phyloP scores from a whole-genome alignment of 2,329 filamentous ascomycete genomes.

The Beauveria rudraprayagi region DNA sequence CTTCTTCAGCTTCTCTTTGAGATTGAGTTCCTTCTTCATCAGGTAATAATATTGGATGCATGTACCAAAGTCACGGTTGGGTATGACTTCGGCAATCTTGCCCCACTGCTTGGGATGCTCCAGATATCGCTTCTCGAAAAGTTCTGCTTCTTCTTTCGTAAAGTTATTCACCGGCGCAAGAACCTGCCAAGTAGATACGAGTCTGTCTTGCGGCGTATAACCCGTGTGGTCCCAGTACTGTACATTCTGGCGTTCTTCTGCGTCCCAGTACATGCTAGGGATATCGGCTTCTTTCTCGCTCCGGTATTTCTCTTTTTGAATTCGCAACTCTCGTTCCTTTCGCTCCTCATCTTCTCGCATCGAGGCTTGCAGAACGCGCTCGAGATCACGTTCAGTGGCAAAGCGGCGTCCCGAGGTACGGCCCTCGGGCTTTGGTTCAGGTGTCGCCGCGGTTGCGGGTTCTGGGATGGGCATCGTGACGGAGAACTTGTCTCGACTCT shows the following conservation, averaged over 20 bases:
- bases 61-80: slow-evolving; percentile 63
- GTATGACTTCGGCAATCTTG: slow-evolving; percentile 60
- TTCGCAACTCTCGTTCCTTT: slow-evolving; percentile 56
- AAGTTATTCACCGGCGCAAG: slow-evolving; percentile 69
- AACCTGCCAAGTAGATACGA: slow-evolving; percentile 63
- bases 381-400: slow-evolving; percentile 64
- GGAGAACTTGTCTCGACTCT: slow-evolving; percentile 47
- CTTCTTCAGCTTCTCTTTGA: slow-evolving; percentile 67
- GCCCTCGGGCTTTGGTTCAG: slow-evolving; percentile 50
- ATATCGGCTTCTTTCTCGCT: slow-evolving; percentile 70
- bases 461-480: slow-evolving; percentile 29
- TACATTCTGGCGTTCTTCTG: slow-evolving; percentile 49
- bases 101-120: slow-evolving; percentile 79
- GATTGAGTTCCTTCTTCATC: slow-evolving; percentile 65
- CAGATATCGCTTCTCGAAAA: slow-evolving; percentile 67
- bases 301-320: slow-evolving; percentile 61
- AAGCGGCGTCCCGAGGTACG: slow-evolving; percentile 48
- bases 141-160: slow-evolving; percentile 58
- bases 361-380: slow-evolving; percentile 64
- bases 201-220: slow-evolving; percentile 54
- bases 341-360: slow-evolving; percentile 63
- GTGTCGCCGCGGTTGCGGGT: slow-evolving; percentile 28
- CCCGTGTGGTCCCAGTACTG: slow-evolving; percentile 60
- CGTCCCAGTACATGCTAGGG: slow-evolving; percentile 59
- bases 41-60: slow-evolving; percentile 84